Evolutionary conservation across 2,329 filamentous ascomycete genomes (phyloP), one percentile per base, ranked within the genome.

Genomic region (Acrocalymma vagum): DNA sequence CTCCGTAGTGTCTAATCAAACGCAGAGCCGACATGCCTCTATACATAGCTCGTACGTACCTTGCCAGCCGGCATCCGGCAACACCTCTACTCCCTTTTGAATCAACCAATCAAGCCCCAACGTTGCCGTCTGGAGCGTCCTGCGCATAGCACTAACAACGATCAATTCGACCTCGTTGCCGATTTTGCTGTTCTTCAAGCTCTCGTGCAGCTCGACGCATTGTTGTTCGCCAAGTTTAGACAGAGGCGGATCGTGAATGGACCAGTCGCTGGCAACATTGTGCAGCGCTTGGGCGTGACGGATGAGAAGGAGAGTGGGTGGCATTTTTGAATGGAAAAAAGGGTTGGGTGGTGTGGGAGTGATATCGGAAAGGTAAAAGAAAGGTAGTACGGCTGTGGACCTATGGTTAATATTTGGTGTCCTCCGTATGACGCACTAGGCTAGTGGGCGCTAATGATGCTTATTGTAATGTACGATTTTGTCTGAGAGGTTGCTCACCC

Each of bases 1-100:
- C n/a, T n/a, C n/a, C n/a, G n/a, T n/a, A n/a, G n/a, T n/a, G n/a
- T n/a, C n/a, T n/a, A n/a, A n/a, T n/a, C n/a, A n/a, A n/a, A n/a
- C n/a, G n/a, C n/a, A n/a, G n/a, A n/a, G n/a, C n/a, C n/a, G n/a
- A n/a, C n/a, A n/a, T n/a, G n/a, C n/a, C n/a, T n/a, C n/a, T n/a
- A n/a, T n/a, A n/a, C n/a, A n/a, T n/a, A n/a, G n/a, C n/a, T n/a
- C n/a, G 24, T 27, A 36, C 41, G 6, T 63, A 83, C 81, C 81
- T 73, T 88, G 85, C 85, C 85, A 88, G 38, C 76, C 75, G 4
- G 85, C 83, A 55, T 83, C 76, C 1, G 80, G 78, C 31, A 79
- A 67, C 16, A 86, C 73, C 29, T 73, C 75, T 14, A 84, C 70
- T 1, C 54, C 55, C 39, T 62, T 65, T 31, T 67, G 74, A 32